phyloP scores from a whole-genome alignment of 1,139 yeast genomes.

The Hemisphaericaspora xylanilytica region DNA sequence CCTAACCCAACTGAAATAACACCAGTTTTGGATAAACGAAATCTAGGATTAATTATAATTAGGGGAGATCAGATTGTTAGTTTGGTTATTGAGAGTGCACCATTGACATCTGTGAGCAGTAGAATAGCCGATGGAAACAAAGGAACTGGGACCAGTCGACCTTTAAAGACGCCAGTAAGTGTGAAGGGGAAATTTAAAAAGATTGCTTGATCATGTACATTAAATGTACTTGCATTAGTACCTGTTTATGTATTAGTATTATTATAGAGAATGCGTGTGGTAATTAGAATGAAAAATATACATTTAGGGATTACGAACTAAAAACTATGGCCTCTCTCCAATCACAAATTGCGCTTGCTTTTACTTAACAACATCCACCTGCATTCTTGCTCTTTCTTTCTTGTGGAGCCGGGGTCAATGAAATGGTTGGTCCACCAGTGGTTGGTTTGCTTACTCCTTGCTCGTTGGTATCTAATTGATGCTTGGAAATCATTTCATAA shows the following conservation, averaged over 20 bases:
- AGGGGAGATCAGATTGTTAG: slow-evolving; percentile 91
- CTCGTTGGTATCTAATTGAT: slow-evolving; percentile 70
- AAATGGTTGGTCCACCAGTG: slow-evolving; percentile 84
- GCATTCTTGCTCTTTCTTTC: slow-evolving; percentile 62
- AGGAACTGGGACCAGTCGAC: slow-evolving; percentile 46
- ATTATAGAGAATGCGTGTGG: too few relatives aligned
- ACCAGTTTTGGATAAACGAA: slow-evolving; percentile 58
- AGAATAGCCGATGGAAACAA: slow-evolving; percentile 30
- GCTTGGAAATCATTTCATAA: slow-evolving; percentile 87
- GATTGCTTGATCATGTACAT: slow-evolving; percentile 10
- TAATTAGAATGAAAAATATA: not conserved
- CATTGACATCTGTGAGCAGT: slow-evolving; percentile 49
- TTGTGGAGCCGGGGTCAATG: slow-evolving; percentile 92
- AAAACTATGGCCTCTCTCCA: too few relatives aligned
- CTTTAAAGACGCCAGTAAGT: slow-evolving; percentile 34
- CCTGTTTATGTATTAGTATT: too few relatives aligned
- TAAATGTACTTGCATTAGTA: too few relatives aligned
- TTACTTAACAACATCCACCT: slow-evolving; percentile 64
- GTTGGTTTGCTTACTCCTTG: slow-evolving; percentile 36
- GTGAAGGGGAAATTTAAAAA: slow-evolving; percentile 16
- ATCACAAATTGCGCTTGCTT: too few relatives aligned
- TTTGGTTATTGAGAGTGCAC: slow-evolving; percentile 77
- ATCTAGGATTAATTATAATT: slow-evolving; percentile 75
- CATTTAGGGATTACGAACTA: not conserved
- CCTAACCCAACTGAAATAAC: slow-evolving; percentile 19